phyloP scores from a whole-genome alignment of 1,284 basidiomycete species.

The Afroboletus lepidellus region DNA sequence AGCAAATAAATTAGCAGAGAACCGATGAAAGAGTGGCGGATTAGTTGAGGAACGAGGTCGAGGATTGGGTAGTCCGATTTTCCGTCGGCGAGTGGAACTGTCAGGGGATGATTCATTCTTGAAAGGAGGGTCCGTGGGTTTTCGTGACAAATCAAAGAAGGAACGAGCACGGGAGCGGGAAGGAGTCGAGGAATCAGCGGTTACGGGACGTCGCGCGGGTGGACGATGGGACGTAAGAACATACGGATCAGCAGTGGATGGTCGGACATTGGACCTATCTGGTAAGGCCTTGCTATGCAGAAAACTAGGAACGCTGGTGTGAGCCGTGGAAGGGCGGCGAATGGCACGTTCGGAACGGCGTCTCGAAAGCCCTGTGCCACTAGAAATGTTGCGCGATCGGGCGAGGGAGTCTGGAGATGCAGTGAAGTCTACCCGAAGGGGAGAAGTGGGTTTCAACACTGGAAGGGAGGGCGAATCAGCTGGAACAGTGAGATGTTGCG shows the following conservation, averaged over 20 bases:
- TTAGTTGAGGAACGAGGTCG: constrained; percentile 67
- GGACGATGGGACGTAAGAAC: constrained; percentile 9
- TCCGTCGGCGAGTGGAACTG: constrained; percentile 18
- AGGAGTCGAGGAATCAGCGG: constrained; percentile 28
- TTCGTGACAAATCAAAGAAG: constrained; percentile 26
- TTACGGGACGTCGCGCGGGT: constrained; percentile 25
- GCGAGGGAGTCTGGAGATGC: constrained; percentile 27
- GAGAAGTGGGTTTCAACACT: constrained; percentile 49
- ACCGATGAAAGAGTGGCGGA: constrained; percentile 64
- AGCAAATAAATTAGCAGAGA: constrained; percentile 68
- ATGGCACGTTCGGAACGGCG: constrained; percentile 49
- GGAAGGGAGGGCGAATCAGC: constrained; percentile 44
- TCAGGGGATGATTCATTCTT: constrained; percentile 10
- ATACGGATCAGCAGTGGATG: constrained; percentile 23
- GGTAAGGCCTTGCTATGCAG: constrained; percentile 7
- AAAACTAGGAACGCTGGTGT: constrained; percentile 12
- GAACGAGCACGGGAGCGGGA: constrained; percentile 28
- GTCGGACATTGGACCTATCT: constrained; percentile 12
- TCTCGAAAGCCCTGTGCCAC: constrained; percentile 44
- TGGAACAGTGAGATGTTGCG: constrained; percentile 23
- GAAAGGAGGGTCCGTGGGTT: constrained; percentile 17
- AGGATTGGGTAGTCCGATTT: constrained; percentile 10
- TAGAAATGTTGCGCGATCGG: constrained; percentile 27
- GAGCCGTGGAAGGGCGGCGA: constrained; percentile 21
- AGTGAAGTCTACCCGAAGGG: constrained; percentile 45